Base-by-base conservation (phyloP, 441 rosid species). In the Arabidopsis lyrata region DNA sequence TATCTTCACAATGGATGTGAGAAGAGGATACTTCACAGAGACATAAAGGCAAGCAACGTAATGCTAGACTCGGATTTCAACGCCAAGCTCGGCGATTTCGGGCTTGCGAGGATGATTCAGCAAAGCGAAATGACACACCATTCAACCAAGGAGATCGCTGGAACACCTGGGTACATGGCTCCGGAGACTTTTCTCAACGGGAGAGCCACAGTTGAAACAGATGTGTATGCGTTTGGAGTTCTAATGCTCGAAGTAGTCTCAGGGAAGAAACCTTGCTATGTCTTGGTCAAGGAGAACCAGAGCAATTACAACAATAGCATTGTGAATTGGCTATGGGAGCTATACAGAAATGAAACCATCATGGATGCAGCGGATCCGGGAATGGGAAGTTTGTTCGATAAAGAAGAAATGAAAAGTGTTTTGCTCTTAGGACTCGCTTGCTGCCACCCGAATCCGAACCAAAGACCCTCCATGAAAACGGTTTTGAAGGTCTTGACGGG, bases 101-200 rank as follows among this genome's bases (percentile, higher is more conserved):
- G 95, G 18, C 83, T 92, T 54, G 96, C 96, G 1, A 70, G 91
- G 62, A 88, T 85, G 57, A 83, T 90, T 31, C 84, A 81, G 16
- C 80, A 63, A 49, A 83, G 79, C 13, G 87, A 86, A 38, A 77
- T 83, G 73, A 89, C 93, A 2, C 93, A 92, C 74, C 88, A 92
- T 73, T 84, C 92, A 0, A 90, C 95, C 0, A 80, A 81, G 10
- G 91, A 81, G 79, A 78, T 92, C 0, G 90, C 92, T 11, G 89
- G 98, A 49, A 90, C 97, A 14, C 86, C 82, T 0, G 92, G 92
- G 1, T 92, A 92, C 76, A 90, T 90, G 98, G 91, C 96, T 50
- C 97, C 98, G 0, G 92, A 88, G 85, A 81, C 82, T 54, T 78
- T 89, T 35, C 81, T 87, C 8, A 85, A 80, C 0, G 88, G 92